These are phyloP conservation scores for Aureobasidium vineae DNA, from an alignment of 2,329 filamentous ascomycete genomes.

Conservation along the genomic window DNA sequence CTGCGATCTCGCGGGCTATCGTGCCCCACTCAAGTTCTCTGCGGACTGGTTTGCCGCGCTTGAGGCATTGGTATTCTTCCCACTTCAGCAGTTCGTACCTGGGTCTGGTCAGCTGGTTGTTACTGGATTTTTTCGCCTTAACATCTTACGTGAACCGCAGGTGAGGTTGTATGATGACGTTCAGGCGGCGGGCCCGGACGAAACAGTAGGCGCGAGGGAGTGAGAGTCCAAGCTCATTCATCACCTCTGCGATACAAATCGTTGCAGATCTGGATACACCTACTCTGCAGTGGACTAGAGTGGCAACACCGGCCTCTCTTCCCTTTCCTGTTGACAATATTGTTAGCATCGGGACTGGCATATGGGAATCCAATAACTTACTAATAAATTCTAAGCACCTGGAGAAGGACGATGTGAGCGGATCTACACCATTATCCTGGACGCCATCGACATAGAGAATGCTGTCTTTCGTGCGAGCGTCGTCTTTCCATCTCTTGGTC, in stretches of 20 bases:
- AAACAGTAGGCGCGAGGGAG: conserved; percentile 96
- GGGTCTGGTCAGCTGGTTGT: conserved; percentile 30
- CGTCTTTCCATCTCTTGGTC: conserved; percentile 32
- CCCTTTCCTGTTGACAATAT: conserved; percentile 64
- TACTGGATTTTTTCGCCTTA: conserved; percentile 31
- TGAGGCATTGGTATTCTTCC: conserved; percentile 73
- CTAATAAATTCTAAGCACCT: conserved; percentile 89
- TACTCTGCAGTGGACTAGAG: conserved; percentile 92
- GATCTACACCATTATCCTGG: conserved; percentile 96
- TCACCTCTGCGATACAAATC: conserved; percentile 98
- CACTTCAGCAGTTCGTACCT: conserved; percentile 84
- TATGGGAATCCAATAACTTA: conserved; percentile 50
- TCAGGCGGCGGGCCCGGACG: conserved; percentile 84
- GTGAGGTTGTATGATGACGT: conserved; percentile 98
- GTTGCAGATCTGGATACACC: conserved; percentile 94
- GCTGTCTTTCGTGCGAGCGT: conserved; percentile 45
- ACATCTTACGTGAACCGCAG: conserved; percentile 72
- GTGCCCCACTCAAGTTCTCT: conserved; percentile 90
- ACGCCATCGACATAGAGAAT: conserved; percentile 79
- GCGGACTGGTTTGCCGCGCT: conserved; percentile 55
- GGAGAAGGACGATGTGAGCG: conserved; percentile 79
- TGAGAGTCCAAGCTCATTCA: conserved; percentile 75
- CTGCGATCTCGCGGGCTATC: conserved; percentile 82
- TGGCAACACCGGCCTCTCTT: conserved; percentile 72
- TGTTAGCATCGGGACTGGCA: conserved; percentile 6